These are phyloP conservation scores for Rutidosis leptorrhynchoides DNA, from an alignment of 129 eudicot genomes.

Conservation along the genomic window DNA sequence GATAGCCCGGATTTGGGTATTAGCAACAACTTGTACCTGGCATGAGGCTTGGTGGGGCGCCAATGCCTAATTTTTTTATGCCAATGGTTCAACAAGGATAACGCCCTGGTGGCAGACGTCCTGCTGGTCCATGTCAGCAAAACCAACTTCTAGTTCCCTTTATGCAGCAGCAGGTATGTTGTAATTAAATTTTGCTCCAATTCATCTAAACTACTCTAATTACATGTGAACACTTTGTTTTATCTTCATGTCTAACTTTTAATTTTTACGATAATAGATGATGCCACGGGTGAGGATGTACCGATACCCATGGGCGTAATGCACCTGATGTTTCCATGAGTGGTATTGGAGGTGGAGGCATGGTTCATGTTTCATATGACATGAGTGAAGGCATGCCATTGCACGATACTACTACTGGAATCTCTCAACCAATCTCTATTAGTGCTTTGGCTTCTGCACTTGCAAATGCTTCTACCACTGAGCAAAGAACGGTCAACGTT, in stretches of 20 bases:
- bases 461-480: conserved; percentile 37
- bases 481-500: conserved; percentile 20
- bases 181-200: background rate
- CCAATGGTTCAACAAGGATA: conserved; percentile 79
- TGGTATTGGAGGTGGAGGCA: conserved; percentile 8
- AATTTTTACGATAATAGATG: background rate
- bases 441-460: conserved; percentile 36
- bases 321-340: conserved; percentile 54
- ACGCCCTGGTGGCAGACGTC: conserved; percentile 69
- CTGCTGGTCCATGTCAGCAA: conserved; percentile 49
- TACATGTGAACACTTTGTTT: background rate
- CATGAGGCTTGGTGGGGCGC: conserved; percentile 70
- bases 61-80: conserved; percentile 67
- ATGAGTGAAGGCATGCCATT: conserved; percentile 38
- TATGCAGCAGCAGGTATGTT: conserved; percentile 70
- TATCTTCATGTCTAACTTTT: background rate
- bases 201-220: too few species aligned
- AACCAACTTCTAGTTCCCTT: conserved; percentile 60
- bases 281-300: conserved; percentile 54
- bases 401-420: conserved; percentile 21
- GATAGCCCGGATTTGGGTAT: conserved; percentile 83
- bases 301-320: conserved; percentile 61
- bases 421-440: conserved; percentile 22
- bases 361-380: conserved; percentile 47
- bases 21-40: conserved; percentile 92